phyloP scores from a whole-genome alignment of 202 grass and related monocot species.

The Dendrocalamus latiflorus region DNA sequence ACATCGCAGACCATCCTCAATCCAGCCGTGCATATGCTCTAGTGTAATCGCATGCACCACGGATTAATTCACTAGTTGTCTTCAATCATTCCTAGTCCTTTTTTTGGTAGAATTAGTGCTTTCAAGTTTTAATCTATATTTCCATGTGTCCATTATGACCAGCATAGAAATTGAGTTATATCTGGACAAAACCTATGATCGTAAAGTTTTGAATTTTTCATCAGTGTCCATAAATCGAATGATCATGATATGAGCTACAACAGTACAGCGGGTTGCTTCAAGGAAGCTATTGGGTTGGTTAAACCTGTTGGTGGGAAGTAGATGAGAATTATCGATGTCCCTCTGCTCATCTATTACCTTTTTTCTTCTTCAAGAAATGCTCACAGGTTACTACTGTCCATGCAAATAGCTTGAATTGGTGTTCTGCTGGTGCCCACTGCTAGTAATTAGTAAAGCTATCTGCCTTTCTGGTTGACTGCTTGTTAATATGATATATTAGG shows the following conservation, averaged over 20 bases:
- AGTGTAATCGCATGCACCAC: not conserved
- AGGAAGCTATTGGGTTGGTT: not conserved
- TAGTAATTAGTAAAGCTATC: too few relatives aligned
- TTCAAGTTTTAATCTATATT: not conserved
- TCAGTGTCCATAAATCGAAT: not conserved
- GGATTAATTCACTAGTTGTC: not conserved
- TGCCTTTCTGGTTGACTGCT: not conserved
- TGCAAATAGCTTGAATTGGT: not conserved
- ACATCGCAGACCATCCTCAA: not conserved
- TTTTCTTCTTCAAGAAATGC: not conserved
- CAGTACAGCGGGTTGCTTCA: not conserved
- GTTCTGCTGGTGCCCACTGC: not conserved
- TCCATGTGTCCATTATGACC: not conserved
- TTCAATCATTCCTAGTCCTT: not conserved
- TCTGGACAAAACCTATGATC: not conserved
- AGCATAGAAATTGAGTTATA: not conserved
- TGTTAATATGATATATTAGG: not conserved
- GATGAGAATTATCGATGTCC: not conserved
- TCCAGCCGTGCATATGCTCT: not conserved
- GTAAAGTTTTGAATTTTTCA: not conserved
- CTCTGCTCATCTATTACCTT: not conserved
- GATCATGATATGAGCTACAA: not conserved
- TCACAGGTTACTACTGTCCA: not conserved
- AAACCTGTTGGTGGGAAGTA: not conserved
- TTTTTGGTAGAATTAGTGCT: too few relatives aligned